These are phyloP conservation scores for Candida boidinii DNA, from an alignment of 805 yeast genomes.

Conservation along the genomic window DNA sequence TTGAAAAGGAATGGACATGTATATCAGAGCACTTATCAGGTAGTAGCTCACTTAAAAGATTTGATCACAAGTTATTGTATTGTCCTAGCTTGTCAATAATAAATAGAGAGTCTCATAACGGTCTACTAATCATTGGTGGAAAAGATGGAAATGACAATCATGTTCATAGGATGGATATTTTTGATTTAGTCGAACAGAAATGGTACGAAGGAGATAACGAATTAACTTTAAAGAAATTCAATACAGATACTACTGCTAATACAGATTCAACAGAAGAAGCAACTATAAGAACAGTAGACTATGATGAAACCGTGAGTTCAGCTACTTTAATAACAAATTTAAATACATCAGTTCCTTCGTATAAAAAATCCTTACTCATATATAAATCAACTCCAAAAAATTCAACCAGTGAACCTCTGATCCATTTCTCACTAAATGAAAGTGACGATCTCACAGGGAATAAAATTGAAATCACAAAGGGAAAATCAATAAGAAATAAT, in stretches of 20 bases:
- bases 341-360: too few relatives aligned
- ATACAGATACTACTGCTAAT: background rate
- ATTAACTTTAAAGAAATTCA: background rate
- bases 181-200: conserved; percentile 33
- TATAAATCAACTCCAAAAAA: background rate
- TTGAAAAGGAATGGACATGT: conserved; percentile 43
- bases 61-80: conserved; percentile 41
- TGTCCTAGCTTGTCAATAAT: conserved; percentile 29
- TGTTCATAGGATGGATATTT: conserved; percentile 29
- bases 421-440: conserved; percentile 9
- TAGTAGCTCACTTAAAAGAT: conserved; percentile 28
- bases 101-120: conserved; percentile 32
- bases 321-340: too few relatives aligned
- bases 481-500: conserved; percentile 5
- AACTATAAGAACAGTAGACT: too few relatives aligned
- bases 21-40: conserved; percentile 27
- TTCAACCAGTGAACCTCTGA: conserved; percentile 14
- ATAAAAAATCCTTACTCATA: conserved; percentile 1
- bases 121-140: conserved; percentile 50
- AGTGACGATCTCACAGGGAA: conserved; percentile 5
- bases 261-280: too few relatives aligned
- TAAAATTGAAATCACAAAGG: background rate
- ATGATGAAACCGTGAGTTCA: too few relatives aligned
- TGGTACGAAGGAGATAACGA: conserved; percentile 6
- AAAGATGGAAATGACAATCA: conserved; percentile 26